phyloP scores from a whole-genome alignment of 768 basidiomycete genomes.

The Naganishia vishniacii region DNA sequence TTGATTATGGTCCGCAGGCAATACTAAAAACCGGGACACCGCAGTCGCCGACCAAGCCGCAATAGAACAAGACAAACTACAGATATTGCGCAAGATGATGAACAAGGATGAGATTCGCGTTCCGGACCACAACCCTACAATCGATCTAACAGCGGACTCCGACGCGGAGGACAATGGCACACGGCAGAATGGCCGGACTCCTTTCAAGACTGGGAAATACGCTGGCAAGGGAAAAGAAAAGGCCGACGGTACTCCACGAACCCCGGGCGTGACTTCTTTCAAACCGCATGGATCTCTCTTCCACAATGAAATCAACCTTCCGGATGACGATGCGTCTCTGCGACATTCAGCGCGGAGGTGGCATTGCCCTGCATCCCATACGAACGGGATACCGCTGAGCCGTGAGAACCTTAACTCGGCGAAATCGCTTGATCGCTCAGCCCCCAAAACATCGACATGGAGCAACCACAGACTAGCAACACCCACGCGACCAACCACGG shows the following conservation, averaged over 20 bases:
- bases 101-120: constrained; percentile 12
- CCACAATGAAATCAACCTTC: constrained; percentile 17
- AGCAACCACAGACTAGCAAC: neutral
- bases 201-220: neutral
- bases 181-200: neutral
- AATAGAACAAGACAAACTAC: constrained; percentile 13
- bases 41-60: neutral
- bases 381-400: neutral
- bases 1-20: neutral
- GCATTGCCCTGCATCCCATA: neutral
- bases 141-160: constrained; percentile 6
- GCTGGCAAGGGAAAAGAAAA: neutral
- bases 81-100: constrained; percentile 14
- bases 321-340: neutral
- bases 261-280: neutral
- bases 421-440: neutral
- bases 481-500: neutral
- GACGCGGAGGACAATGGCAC: neutral
- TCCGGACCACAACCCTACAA: neutral
- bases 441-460: neutral
- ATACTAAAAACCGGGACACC: neutral
- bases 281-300: constrained; percentile 3
- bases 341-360: neutral
- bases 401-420: neutral
- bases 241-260: neutral